A percentile compares a stretch with the other conserved stretches of the same genome.
Conservation (phyloP, 2,329 filamentous ascomycete genomes). For the Alternaria hordeiaustralica region DNA sequence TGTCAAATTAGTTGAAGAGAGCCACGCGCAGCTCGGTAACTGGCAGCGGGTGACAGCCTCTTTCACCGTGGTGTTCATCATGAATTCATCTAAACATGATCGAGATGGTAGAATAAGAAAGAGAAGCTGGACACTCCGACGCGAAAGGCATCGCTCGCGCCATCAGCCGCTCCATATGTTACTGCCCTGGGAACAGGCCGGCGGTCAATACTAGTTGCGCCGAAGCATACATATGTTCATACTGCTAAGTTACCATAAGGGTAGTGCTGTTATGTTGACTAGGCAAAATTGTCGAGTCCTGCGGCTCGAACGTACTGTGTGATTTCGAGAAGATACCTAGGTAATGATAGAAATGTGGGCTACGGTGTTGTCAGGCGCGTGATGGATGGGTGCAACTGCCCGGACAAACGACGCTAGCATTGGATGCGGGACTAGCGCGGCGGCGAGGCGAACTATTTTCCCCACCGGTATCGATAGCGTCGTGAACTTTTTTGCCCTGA, state of each 20-base stretch:
- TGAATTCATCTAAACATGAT: background rate
- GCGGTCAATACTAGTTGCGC: background rate
- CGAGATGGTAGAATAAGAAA: background rate
- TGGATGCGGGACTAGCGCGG: constrained; percentile 8
- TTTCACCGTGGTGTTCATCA: background rate
- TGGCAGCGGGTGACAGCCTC: constrained; percentile 12
- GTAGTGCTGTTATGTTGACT: background rate
- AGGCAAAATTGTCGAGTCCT: fast-evolving
- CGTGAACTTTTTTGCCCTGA: constrained; percentile 22
- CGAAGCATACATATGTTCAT: background rate
- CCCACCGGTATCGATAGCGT: constrained; percentile 16
- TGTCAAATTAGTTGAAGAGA: constrained; percentile 5
- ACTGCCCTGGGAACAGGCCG: background rate
- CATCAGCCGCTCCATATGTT: background rate
- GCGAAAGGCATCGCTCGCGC: background rate
- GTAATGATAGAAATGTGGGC: background rate
- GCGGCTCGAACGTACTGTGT: background rate
- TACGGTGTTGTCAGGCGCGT: background rate
- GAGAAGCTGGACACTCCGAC: background rate
- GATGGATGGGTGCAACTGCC: background rate
- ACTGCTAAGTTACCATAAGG: background rate
- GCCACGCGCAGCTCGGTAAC: constrained; percentile 26
- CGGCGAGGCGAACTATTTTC: constrained; percentile 15
- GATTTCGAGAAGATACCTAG: background rate
- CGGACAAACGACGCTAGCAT: background rate